Conservation (phyloP, 495 filamentous ascomycete species). For the Chaetomidium leptoderma region DNA sequence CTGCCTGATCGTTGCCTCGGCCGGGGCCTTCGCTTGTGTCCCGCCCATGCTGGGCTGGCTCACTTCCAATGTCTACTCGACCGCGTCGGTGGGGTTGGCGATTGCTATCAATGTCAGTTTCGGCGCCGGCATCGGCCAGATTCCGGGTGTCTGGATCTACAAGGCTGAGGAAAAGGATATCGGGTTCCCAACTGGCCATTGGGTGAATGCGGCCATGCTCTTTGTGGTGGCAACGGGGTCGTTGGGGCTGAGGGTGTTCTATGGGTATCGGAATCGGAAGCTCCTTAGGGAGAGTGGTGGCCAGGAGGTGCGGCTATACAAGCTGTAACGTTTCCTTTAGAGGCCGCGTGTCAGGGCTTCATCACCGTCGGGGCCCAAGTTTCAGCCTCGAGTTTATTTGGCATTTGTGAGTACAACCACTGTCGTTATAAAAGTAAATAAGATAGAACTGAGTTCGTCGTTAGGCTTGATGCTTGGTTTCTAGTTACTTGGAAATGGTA, state of each 20-base stretch:
- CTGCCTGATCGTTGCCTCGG: constrained; percentile 62
- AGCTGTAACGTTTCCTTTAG: constrained; percentile 18
- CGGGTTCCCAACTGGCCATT: constrained; percentile 66
- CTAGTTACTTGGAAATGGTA: too few species aligned
- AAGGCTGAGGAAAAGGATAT: constrained; percentile 53
- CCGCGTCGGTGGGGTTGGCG: constrained; percentile 59
- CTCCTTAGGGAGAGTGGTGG: constrained; percentile 26
- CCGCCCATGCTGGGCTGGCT: constrained; percentile 67
- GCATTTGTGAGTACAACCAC: too few species aligned
- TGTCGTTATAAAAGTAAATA: too few species aligned
- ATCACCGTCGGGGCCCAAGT: too few species aligned
- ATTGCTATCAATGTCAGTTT: constrained; percentile 65
- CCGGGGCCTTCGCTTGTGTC: constrained; percentile 52
- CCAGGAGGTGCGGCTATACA: constrained; percentile 25
- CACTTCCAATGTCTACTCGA: constrained; percentile 61
- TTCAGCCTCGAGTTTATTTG: too few species aligned
- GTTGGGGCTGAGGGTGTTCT: constrained; percentile 38
- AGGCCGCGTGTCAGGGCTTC: too few species aligned
- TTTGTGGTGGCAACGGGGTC: constrained; percentile 42
- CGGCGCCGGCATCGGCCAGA: constrained; percentile 61
- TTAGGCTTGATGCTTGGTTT: too few species aligned
- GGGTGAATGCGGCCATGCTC: constrained; percentile 45
- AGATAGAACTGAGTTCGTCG: too few species aligned
- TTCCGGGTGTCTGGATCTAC: constrained; percentile 71
- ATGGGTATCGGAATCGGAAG: constrained; percentile 38